Evolutionary conservation across 345 rosid genomes (phyloP).

Genomic region (Triadica sebifera): DNA sequence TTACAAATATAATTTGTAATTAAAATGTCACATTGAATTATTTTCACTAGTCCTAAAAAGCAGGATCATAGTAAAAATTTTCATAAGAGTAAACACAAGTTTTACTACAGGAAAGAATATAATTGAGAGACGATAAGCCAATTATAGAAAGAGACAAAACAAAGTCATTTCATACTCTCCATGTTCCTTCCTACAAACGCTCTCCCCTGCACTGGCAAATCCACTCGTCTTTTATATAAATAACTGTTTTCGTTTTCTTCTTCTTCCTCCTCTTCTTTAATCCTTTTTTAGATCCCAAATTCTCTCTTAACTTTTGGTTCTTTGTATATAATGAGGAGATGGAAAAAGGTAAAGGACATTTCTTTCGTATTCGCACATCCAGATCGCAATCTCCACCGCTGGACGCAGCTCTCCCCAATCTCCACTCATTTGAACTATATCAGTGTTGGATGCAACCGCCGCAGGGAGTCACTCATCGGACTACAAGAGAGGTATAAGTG

Average conservation of each 20-base stretch:
- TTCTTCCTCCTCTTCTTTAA: not conserved
- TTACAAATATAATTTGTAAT: no score
- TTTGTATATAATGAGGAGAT: not conserved
- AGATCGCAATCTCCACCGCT: constrained; percentile 9
- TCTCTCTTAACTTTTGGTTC: not conserved
- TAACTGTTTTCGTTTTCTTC: not conserved
- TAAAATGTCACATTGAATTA: no score
- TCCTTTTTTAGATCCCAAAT: not conserved
- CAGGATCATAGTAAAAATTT: no score
- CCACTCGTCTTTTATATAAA: not conserved
- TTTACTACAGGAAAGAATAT: no score
- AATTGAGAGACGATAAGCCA: not conserved
- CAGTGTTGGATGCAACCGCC: constrained; percentile 40
- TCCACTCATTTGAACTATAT: constrained; percentile 47
- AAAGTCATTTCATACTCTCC: constrained; percentile 4
- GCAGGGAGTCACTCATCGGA: constrained; percentile 41
- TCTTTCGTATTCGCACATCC: not conserved
- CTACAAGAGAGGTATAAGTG: constrained; percentile 68
- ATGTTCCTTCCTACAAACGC: constrained; percentile 4
- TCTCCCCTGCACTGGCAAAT: not conserved
- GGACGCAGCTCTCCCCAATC: constrained; percentile 9
- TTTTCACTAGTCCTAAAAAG: no score
- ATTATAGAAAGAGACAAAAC: not conserved
- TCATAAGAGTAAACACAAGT: no score
- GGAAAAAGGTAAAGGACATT: not conserved